Evolutionary conservation across 1,139 yeast species (phyloP).

Genomic region (Suhomyces panamericanus): DNA sequence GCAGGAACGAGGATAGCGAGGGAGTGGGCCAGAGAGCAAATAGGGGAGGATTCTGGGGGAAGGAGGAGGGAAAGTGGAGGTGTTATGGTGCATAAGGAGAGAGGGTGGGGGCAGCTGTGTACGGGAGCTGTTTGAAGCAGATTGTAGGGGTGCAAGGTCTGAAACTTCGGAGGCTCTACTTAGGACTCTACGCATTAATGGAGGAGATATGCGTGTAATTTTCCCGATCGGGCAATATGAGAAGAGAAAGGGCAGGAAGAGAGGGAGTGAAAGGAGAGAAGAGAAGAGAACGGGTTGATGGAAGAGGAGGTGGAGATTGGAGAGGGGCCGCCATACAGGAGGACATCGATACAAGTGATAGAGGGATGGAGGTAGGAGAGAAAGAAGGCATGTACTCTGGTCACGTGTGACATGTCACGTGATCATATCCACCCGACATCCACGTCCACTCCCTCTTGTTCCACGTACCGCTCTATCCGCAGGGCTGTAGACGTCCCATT

Average conservation of each 20-base stretch:
- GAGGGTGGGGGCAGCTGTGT: too few species aligned
- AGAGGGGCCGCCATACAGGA: too few species aligned
- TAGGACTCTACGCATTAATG: too few species aligned
- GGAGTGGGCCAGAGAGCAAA: background rate
- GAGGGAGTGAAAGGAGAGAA: background rate
- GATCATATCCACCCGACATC: background rate
- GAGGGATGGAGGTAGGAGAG: too few species aligned
- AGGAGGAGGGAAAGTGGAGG: background rate
- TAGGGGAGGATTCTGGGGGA: background rate
- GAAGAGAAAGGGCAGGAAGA: background rate
- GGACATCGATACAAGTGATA: too few species aligned
- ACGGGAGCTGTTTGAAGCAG: too few species aligned
- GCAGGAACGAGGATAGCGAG: slow-evolving; percentile 7
- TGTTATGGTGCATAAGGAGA: too few species aligned
- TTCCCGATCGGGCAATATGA: slow-evolving; percentile 8
- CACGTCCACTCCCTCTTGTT: background rate
- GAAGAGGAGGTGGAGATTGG: too few species aligned
- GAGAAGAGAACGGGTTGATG: background rate
- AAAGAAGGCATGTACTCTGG: too few species aligned
- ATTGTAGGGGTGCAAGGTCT: background rate
- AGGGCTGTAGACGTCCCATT: slow-evolving; percentile 45
- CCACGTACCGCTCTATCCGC: slow-evolving; percentile 24
- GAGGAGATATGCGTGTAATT: slow-evolving; percentile 6
- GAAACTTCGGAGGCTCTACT: too few species aligned
- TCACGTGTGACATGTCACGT: too few species aligned